phyloP scores from a whole-genome alignment of 2,329 filamentous ascomycete genomes.

The Aspergillus phoenicis region DNA sequence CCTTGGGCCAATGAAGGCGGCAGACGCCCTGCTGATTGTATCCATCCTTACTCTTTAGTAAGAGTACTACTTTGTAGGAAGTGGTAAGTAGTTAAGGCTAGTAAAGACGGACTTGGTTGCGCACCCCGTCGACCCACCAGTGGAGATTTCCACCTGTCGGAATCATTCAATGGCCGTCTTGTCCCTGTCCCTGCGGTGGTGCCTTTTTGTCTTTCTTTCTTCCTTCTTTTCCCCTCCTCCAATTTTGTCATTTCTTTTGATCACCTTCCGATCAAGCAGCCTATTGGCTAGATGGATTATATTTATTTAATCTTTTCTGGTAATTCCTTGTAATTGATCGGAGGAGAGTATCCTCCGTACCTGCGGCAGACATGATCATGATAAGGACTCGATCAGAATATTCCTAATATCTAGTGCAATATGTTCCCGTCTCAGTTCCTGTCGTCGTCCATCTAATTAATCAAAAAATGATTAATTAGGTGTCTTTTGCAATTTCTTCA shows the following conservation, averaged over 20 bases:
- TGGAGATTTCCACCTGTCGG: slow-evolving; percentile 8
- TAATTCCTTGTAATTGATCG: not conserved
- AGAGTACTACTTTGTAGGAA: not conserved
- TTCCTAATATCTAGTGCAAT: not conserved
- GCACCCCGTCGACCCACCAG: not conserved
- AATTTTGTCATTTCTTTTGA: not conserved
- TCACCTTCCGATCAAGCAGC: not conserved
- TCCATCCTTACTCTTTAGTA: not conserved
- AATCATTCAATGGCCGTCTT: slow-evolving; percentile 6
- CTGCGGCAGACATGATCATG: not conserved
- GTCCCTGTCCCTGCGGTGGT: slow-evolving; percentile 5
- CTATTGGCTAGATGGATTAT: not conserved
- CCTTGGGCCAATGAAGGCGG: slow-evolving; percentile 5
- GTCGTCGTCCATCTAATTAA: not conserved
- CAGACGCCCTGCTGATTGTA: not conserved
- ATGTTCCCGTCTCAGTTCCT: not conserved
- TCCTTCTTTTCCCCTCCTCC: not conserved
- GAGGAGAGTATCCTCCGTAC: not conserved
- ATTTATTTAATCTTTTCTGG: too few species aligned
- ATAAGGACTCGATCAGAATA: not conserved
- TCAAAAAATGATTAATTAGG: not conserved
- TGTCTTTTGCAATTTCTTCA: not conserved
- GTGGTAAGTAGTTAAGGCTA: too few species aligned
- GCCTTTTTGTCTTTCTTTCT: not conserved
- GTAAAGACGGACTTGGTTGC: too few species aligned